Conservation (phyloP, 306 rosid genomes). For the Corylus avellana region DNA sequence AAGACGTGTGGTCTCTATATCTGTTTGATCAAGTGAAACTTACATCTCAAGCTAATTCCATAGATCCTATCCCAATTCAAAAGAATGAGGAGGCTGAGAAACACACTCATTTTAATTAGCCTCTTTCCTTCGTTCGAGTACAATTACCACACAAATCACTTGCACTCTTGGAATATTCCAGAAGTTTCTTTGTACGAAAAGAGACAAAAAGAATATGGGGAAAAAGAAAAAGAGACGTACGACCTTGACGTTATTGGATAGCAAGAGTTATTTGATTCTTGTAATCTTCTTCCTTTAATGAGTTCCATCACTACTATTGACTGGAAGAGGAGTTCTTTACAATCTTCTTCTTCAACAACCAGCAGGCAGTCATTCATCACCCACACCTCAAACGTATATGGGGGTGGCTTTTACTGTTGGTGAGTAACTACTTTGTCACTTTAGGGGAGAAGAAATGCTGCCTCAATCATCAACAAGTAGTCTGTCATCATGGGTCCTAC, state of each 20-base stretch:
- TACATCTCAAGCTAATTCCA: too few relatives aligned
- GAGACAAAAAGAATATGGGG: conserved; percentile 36
- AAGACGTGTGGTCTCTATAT: too few relatives aligned
- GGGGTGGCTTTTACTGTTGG: too few relatives aligned
- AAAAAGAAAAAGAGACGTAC: conserved; percentile 17
- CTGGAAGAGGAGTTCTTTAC: background rate
- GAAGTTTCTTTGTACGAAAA: conserved; percentile 37
- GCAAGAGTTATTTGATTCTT: conserved; percentile 29
- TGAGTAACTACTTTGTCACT: background rate
- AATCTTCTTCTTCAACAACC: too few relatives aligned
- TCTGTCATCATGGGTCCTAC: background rate
- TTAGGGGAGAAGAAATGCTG: conserved; percentile 2
- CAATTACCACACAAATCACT: conserved; percentile 16
- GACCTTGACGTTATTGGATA: conserved; percentile 28
- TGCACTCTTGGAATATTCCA: conserved; percentile 45
- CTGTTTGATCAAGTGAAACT: too few relatives aligned
- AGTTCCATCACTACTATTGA: background rate
- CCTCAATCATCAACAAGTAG: background rate
- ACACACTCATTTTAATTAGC: conserved; percentile 25
- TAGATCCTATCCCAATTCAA: too few relatives aligned
- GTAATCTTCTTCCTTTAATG: conserved; percentile 21
- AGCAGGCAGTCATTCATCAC: too few relatives aligned
- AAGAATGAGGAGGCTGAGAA: conserved; percentile 12
- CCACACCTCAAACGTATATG: too few relatives aligned
- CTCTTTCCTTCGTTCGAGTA: conserved; percentile 23